These are phyloP conservation scores for Yamadazyma sp. DNA, from an alignment of 805 yeast genomes.

Conservation along the genomic window DNA sequence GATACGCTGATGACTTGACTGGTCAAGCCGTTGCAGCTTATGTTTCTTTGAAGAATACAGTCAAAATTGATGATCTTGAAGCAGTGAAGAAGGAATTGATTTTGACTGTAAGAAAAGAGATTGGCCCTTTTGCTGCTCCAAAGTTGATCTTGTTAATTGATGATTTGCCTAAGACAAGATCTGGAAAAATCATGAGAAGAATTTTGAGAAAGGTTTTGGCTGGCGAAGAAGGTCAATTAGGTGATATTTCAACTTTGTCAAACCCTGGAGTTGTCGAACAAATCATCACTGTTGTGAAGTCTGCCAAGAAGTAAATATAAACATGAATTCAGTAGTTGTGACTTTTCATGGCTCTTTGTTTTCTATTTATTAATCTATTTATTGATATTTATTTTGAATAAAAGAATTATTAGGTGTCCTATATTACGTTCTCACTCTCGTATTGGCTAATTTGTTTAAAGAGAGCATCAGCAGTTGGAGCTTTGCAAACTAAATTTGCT, in stretches of 20 bases:
- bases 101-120: slow-evolving; percentile 85
- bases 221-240: slow-evolving; percentile 89
- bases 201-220: slow-evolving; percentile 89
- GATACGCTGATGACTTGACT: slow-evolving; percentile 90
- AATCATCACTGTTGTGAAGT: slow-evolving; percentile 66
- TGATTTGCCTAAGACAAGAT: slow-evolving; percentile 96
- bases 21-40: slow-evolving; percentile 98
- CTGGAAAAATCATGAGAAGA: slow-evolving; percentile 99
- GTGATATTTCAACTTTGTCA: slow-evolving; percentile 86
- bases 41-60: slow-evolving; percentile 68
- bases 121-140: slow-evolving; percentile 96
- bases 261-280: slow-evolving; percentile 83
- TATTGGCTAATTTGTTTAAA: slow-evolving; percentile 33
- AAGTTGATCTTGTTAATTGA: slow-evolving; percentile 78
- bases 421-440: slow-evolving; percentile 7
- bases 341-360: not conserved
- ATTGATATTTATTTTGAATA: slow-evolving; percentile 6
- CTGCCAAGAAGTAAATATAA: slow-evolving; percentile 20
- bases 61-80: slow-evolving; percentile 47
- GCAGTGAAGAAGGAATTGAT: slow-evolving; percentile 71
- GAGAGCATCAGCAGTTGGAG: slow-evolving; percentile 69
- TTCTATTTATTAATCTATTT: slow-evolving; percentile 7
- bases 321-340: not conserved
- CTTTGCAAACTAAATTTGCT: slow-evolving; percentile 64
- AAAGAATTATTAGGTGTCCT: not conserved